Evolutionary conservation across 306 rosid genomes (phyloP), one percentile per base, ranked within the genome.

Genomic region (Betula pendula): DNA sequence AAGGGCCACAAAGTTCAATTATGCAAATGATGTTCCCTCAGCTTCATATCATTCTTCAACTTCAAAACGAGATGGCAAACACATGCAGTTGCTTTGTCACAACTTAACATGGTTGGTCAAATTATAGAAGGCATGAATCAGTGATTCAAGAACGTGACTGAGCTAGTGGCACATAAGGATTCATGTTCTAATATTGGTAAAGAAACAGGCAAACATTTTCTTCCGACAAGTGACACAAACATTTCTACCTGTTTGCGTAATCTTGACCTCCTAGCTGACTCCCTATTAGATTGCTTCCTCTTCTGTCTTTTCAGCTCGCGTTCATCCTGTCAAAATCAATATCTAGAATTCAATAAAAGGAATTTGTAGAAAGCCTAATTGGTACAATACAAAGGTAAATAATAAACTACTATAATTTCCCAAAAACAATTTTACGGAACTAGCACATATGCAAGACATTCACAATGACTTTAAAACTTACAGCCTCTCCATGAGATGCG

Each of bases 251-350:
- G 99, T 83, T 96, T 96, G 75, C 99, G 97, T 53, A 96, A 80
- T 83, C 99, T 91, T 79, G 99, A 96, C 88, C 99, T 89, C 89
- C 99, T 82, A 31, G 99, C 99, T 12, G 99, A 96, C 79, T 96
- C 99, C 80, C 99, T 85, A 68, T 96, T 96, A 16, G 99, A 96
- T 82, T 96, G 99, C 88, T 96, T 96, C 82, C 99, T 87, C 80
- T 96, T 96, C 85, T 96, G 99, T 76, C 97, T 82, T 87, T 92
- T 96, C 63, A 96, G 81, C 80, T 96, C 99, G 10, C 99, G 98
- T 72, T 96, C 99, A 43, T 96, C 99, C 98, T 89, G 79, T 67
- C 82, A 83, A 79, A 68, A 81, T 83, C 74, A 80, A 76, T 12
- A 72, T 52, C 45, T 55, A 17, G 31, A 48, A 27, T 59, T 71